phyloP scores from a whole-genome alignment of 768 basidiomycete genomes.

The Tephrocybe sp. region DNA sequence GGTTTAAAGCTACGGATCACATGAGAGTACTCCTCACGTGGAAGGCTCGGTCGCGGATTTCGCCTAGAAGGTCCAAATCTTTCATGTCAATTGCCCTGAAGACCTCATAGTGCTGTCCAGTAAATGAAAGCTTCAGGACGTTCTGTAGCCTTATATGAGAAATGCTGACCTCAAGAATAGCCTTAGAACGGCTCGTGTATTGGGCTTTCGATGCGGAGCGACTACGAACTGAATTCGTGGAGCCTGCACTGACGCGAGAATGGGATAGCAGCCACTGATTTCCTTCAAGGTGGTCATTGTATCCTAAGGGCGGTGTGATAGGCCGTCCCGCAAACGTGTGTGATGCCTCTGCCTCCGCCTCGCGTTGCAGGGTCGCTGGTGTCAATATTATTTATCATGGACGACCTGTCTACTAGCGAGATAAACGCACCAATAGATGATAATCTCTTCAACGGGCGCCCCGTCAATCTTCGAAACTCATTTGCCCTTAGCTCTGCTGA shows the following conservation, averaged over 20 bases:
- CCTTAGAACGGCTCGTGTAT: constrained; percentile 34
- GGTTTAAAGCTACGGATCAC: background rate
- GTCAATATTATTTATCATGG: constrained; percentile 13
- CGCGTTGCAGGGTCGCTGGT: constrained; percentile 68
- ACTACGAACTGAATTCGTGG: constrained; percentile 13
- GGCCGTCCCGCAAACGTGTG: constrained; percentile 52
- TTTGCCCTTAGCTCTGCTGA: background rate
- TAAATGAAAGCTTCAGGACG: background rate
- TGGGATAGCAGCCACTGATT: constrained; percentile 13
- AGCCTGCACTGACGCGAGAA: too few species aligned
- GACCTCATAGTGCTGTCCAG: constrained; percentile 52
- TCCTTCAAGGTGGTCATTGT: background rate
- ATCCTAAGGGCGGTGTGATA: constrained; percentile 29
- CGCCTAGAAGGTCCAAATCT: constrained; percentile 81
- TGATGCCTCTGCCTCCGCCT: constrained; percentile 61
- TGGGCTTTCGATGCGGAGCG: background rate
- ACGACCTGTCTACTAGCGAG: background rate
- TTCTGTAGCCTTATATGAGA: background rate
- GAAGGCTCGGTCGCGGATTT: constrained; percentile 77
- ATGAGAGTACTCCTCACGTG: constrained; percentile 48
- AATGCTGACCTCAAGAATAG: constrained; percentile 46
- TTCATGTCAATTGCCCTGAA: constrained; percentile 84
- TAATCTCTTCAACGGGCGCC: constrained; percentile 39
- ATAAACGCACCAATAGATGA: constrained; percentile 55
- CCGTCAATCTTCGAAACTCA: background rate